Conservation (phyloP, 2,329 filamentous ascomycete species). For the Lachnellula occidentalis region DNA sequence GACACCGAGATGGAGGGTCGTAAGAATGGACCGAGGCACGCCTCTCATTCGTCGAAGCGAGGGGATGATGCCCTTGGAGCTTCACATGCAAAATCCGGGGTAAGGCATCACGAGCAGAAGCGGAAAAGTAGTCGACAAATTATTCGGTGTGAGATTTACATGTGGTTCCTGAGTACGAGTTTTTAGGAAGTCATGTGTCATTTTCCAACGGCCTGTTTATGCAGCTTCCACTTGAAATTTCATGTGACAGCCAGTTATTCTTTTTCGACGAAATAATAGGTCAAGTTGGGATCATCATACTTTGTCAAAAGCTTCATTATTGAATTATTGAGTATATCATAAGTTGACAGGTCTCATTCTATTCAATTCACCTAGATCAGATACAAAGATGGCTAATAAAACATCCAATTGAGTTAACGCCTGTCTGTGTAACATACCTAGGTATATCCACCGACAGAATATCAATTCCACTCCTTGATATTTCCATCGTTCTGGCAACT, state of each 20-base stretch:
- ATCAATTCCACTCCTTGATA: too few species aligned
- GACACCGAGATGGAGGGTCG: not conserved
- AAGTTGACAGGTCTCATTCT: too few species aligned
- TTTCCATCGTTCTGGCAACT: too few species aligned
- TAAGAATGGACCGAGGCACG: not conserved
- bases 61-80: not conserved
- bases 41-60: not conserved
- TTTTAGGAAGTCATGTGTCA: not conserved
- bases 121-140: not conserved
- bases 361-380: too few species aligned
- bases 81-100: slow-evolving; percentile 1
- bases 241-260: not conserved
- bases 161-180: not conserved
- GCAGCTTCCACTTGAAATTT: not conserved
- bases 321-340: too few species aligned
- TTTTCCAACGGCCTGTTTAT: not conserved
- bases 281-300: too few species aligned
- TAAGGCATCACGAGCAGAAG: not conserved
- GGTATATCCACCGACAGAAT: too few species aligned
- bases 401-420: too few species aligned
- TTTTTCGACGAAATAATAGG: too few species aligned
- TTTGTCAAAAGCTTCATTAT: too few species aligned
- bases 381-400: too few species aligned
- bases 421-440: too few species aligned
- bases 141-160: not conserved